A percentile compares a stretch with the other conserved stretches of the same genome.
phyloP scores from a whole-genome alignment of 2,329 filamentous ascomycete species.

The Fusarium vanettenii region DNA sequence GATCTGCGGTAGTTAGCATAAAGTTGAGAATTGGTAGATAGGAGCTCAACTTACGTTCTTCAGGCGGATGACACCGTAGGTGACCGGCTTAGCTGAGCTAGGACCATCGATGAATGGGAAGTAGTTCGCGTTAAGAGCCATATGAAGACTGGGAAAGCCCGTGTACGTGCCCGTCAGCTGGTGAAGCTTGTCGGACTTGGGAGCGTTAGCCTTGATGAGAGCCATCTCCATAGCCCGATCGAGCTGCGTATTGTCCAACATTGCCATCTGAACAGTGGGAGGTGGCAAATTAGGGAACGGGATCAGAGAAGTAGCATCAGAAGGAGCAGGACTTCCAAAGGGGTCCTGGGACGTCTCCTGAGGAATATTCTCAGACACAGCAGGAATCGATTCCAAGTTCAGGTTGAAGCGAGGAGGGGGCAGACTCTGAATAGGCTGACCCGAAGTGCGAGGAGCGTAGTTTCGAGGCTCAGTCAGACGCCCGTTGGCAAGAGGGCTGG shows the following conservation, averaged over 20 bases:
- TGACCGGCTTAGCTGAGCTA: conserved; percentile 43
- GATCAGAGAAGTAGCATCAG: conserved; percentile 10
- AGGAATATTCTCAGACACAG: not conserved
- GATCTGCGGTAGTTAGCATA: conserved; percentile 56
- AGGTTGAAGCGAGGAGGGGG: conserved; percentile 55
- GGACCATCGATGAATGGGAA: conserved; percentile 61
- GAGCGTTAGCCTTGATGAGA: conserved; percentile 16
- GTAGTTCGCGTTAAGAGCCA: conserved; percentile 52
- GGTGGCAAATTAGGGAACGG: conserved; percentile 16
- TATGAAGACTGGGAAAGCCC: conserved; percentile 49
- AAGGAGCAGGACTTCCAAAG: conserved; percentile 21
- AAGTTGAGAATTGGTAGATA: not conserved
- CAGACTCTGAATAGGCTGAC: conserved; percentile 36
- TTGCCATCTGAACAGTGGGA: conserved; percentile 23
- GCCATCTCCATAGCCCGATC: conserved; percentile 6
- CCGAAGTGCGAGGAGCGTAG: conserved; percentile 52
- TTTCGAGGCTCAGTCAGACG: conserved; percentile 55
- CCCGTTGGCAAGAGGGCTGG: conserved; percentile 22
- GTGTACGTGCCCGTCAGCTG: conserved; percentile 48
- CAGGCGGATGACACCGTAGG: conserved; percentile 61
- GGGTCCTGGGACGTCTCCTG: conserved; percentile 33
- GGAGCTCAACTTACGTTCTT: conserved; percentile 57
- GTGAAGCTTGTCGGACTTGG: conserved; percentile 53
- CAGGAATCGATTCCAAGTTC: conserved; percentile 23
- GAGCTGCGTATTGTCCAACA: conserved; percentile 9